Base-by-base conservation (phyloP, 106 monocot species). In the Dendrobium chrysotoxum region DNA sequence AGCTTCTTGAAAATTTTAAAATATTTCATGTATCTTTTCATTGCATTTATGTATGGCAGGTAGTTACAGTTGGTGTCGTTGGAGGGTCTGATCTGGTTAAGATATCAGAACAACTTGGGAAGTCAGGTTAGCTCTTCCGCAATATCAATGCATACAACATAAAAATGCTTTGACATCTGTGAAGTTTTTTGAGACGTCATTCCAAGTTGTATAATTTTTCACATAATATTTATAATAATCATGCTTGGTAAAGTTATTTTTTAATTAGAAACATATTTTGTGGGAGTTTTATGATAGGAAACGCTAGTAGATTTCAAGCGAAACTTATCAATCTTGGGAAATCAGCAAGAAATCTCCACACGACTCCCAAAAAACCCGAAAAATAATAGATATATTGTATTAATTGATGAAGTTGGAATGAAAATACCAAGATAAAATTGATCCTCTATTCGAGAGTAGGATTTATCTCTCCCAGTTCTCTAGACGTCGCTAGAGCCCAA, bases 51-150 rank as follows among this genome's bases (percentile, higher is more conserved):
- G 72, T 20, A 31, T 79, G 25, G 38, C 88, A 97, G 96, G 90
- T 90, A 82, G 92, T 97, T 23, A 88, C 89, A 40, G 88, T 97
- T 20, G 96, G 94, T 80, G 92, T 97, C 44, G 96, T 97, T 70
- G 96, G 96, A 55, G 96, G 96, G 76, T 97, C 96, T 5, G 96
- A 97, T 86, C 94, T 94, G 72, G 90, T 86, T 50, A 97, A 97
- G 79, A 97, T 97, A 84, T 85, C 90, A 42, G 96, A 97, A 54
- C 96, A 97, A 73, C 89, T 97, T 66, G 96, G 96, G 21, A 90
- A 81, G 75, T 72, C 87, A 82, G 94, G 96, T 97, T 28, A 47
- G 79, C 12, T 28, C 28, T 77, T 75, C 23, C 21, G 26, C 64
- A 65, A 26, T 4, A 26, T 23, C 7, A 65, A 21, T 25, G 23